Evolutionary conservation across 257 asterid genomes (phyloP).

Genomic region (Cordia subcordata): DNA sequence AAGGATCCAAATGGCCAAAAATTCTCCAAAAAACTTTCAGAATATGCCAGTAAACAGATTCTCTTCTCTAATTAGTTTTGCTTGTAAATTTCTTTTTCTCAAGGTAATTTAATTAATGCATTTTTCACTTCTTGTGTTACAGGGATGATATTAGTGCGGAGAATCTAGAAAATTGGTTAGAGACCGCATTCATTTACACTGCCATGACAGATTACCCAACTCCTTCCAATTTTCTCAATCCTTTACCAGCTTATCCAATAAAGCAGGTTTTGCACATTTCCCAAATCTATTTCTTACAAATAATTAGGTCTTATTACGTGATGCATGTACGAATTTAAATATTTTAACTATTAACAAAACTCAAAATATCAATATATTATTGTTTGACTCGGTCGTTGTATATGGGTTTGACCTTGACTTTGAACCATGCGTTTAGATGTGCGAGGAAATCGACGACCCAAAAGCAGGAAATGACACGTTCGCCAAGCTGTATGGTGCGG

Average conservation of each 20-base stretch:
- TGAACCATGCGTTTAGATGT: conserved; percentile 46
- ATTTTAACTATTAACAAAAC: neutral
- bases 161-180: conserved; percentile 47
- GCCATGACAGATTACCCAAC: conserved; percentile 99
- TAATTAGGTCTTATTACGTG: neutral
- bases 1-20: conserved; percentile 52
- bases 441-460: conserved; percentile 77
- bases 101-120: neutral
- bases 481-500: conserved; percentile 57
- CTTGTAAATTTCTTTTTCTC: no score
- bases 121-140: conserved; percentile 2
- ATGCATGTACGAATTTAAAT: no score
- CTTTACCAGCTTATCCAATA: conserved; percentile 84
- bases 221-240: conserved; percentile 70
- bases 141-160: conserved; percentile 50
- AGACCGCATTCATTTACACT: conserved; percentile 55
- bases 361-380: no score
- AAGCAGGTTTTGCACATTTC: conserved; percentile 49
- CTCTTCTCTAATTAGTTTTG: neutral
- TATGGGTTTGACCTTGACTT: conserved; percentile 1
- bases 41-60: conserved; percentile 62
- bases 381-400: no score
- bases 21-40: conserved; percentile 59
- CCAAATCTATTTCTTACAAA: neutral
- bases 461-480: conserved; percentile 47